These are phyloP conservation scores for Spathaspora sp. DNA, from an alignment of 805 yeast species.

Conservation along the genomic window DNA sequence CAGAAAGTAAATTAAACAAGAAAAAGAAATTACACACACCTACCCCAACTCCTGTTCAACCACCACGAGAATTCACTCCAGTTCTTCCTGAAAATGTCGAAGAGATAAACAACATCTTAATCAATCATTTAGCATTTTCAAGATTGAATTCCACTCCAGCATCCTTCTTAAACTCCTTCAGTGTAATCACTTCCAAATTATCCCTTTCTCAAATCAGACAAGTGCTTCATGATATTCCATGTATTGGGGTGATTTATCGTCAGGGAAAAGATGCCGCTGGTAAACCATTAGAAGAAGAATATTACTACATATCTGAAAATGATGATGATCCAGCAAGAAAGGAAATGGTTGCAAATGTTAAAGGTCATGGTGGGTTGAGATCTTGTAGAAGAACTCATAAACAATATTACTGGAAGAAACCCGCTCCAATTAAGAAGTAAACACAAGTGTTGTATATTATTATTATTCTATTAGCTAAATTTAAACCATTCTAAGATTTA, in stretches of 20 bases:
- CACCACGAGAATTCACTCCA: slow-evolving; percentile 20
- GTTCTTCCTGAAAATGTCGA: slow-evolving; percentile 28
- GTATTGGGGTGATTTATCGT: slow-evolving; percentile 87
- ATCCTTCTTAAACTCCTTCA: slow-evolving; percentile 61
- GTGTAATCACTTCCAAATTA: slow-evolving; percentile 48
- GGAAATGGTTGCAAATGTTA: slow-evolving; percentile 64
- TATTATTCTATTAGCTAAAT: neutral
- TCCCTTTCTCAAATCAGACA: slow-evolving; percentile 41
- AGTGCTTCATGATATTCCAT: slow-evolving; percentile 43
- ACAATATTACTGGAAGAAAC: slow-evolving; percentile 75
- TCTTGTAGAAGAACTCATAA: slow-evolving; percentile 92
- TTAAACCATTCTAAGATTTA: neutral
- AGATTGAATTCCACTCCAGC: slow-evolving; percentile 85
- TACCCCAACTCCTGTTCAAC: slow-evolving; percentile 13
- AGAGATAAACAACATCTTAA: slow-evolving; percentile 60
- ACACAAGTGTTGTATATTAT: neutral
- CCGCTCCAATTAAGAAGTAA: slow-evolving; percentile 43
- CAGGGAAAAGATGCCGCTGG: slow-evolving; percentile 97
- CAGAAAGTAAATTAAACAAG: slow-evolving; percentile 14
- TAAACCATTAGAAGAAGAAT: slow-evolving; percentile 88
- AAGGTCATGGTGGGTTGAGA: slow-evolving; percentile 79
- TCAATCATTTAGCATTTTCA: slow-evolving; percentile 88
- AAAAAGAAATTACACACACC: slow-evolving; percentile 12
- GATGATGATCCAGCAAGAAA: slow-evolving; percentile 73
- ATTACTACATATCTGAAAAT: slow-evolving; percentile 81